These are phyloP conservation scores for Solanum sitiens DNA, from an alignment of 257 asterid genomes.

Conservation along the genomic window DNA sequence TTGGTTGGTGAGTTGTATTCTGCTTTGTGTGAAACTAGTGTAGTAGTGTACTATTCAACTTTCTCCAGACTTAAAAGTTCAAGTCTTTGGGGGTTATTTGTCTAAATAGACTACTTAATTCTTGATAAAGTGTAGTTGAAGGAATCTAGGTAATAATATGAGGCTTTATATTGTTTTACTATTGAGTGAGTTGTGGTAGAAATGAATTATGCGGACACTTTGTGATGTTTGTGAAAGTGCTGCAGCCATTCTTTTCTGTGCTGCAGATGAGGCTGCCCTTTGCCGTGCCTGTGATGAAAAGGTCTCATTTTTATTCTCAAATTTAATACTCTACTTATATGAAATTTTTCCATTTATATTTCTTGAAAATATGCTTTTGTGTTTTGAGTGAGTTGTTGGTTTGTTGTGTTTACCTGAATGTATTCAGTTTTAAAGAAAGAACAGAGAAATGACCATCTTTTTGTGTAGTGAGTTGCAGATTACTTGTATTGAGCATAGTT, in stretches of 20 bases:
- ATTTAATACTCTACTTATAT: not conserved
- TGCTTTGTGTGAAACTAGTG: not conserved
- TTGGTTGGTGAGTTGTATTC: conserved; percentile 2
- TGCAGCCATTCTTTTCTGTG: conserved; percentile 84
- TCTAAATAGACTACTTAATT: not conserved
- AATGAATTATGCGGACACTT: conserved; percentile 61
- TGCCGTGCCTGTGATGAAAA: conserved; percentile 81
- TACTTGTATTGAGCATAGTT: not conserved
- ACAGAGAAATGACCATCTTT: not conserved
- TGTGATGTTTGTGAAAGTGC: conserved; percentile 95
- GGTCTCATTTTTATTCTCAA: conserved; percentile 19
- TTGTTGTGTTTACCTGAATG: not conserved
- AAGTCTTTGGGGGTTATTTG: not conserved
- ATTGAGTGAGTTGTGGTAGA: not conserved
- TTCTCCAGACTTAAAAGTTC: not conserved
- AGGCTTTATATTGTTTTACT: not conserved
- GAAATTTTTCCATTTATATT: not conserved
- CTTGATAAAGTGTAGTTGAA: not conserved
- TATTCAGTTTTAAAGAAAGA: not conserved
- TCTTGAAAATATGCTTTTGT: not conserved
- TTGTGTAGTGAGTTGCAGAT: not conserved
- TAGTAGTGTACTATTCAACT: not conserved
- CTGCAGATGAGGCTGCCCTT: conserved; percentile 96
- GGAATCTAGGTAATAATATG: not conserved
- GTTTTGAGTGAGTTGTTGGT: not conserved